Conservation (phyloP, 495 filamentous ascomycete species). For the Glonium stellatum region DNA sequence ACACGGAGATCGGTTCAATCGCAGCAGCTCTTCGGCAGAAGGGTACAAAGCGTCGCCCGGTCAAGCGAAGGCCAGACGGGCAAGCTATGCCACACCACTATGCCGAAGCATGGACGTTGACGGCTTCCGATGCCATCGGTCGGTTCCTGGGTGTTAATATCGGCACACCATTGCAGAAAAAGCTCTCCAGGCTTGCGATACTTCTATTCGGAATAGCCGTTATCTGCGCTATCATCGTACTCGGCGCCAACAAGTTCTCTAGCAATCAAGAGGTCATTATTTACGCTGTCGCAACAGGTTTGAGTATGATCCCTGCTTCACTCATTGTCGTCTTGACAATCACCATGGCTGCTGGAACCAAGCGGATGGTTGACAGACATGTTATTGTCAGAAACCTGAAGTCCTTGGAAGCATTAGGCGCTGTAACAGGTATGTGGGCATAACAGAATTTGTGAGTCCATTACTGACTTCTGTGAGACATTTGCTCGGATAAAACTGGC, state of each 20-base stretch:
- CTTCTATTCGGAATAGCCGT: slow-evolving; percentile 63
- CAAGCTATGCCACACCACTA: slow-evolving; percentile 50
- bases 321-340: slow-evolving; percentile 70
- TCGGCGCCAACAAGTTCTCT: slow-evolving; percentile 55
- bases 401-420: slow-evolving; percentile 55
- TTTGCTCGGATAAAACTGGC: slow-evolving; percentile 61
- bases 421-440: slow-evolving; percentile 47
- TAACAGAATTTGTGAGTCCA: no score
- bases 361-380: slow-evolving; percentile 63
- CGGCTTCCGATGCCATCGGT: slow-evolving; percentile 57
- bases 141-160: slow-evolving; percentile 49
- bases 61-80: slow-evolving; percentile 38
- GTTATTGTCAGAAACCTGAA: slow-evolving; percentile 66
- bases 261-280: slow-evolving; percentile 60
- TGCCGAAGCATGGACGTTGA: slow-evolving; percentile 61
- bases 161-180: slow-evolving; percentile 58
- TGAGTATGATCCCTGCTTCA: slow-evolving; percentile 61
- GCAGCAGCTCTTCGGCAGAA: no score
- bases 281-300: slow-evolving; percentile 50
- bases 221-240: slow-evolving; percentile 63
- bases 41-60: slow-evolving; percentile 36
- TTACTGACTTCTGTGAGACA: no score
- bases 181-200: slow-evolving; percentile 63
- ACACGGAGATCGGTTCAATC: slow-evolving; percentile 65
- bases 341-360: slow-evolving; percentile 68